Conservation (phyloP, 352 stramenopile genomes). For the Discostella stelligera region DNA sequence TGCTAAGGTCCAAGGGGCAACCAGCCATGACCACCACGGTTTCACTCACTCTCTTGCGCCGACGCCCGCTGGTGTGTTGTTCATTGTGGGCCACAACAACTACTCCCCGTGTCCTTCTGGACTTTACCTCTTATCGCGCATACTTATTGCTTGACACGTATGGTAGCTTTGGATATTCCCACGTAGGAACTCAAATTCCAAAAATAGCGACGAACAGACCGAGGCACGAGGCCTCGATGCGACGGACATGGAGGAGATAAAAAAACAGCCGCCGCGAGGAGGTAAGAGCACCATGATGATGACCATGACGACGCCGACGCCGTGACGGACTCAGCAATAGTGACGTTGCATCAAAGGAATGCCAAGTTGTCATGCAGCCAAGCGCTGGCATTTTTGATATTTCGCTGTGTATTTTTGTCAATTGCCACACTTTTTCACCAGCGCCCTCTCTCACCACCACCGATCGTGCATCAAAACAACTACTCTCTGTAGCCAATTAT, state of each 20-base stretch:
- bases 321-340: not conserved
- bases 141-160: constrained; percentile 12
- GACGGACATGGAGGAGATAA: not conserved
- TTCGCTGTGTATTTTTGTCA: not conserved
- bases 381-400: not conserved
- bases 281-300: constrained; percentile 18
- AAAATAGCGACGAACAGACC: not conserved
- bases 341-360: not conserved
- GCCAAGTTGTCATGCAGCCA: not conserved
- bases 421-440: not conserved
- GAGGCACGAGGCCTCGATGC: not conserved
- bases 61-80: not conserved
- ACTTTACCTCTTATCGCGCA: constrained; percentile 12
- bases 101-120: too few species aligned
- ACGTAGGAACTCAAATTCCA: not conserved
- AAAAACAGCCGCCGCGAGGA: not conserved
- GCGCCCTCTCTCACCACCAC: not conserved
- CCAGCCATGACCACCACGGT: not conserved
- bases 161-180: not conserved
- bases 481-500: too few species aligned
- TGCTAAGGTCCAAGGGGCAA: not conserved
- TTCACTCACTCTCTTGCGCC: constrained; percentile 17
- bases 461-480: too few species aligned
- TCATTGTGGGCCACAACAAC: too few species aligned
- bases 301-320: not conserved